Evolutionary conservation across 441 rosid species (phyloP).

Genomic region (Manihot esculenta): DNA sequence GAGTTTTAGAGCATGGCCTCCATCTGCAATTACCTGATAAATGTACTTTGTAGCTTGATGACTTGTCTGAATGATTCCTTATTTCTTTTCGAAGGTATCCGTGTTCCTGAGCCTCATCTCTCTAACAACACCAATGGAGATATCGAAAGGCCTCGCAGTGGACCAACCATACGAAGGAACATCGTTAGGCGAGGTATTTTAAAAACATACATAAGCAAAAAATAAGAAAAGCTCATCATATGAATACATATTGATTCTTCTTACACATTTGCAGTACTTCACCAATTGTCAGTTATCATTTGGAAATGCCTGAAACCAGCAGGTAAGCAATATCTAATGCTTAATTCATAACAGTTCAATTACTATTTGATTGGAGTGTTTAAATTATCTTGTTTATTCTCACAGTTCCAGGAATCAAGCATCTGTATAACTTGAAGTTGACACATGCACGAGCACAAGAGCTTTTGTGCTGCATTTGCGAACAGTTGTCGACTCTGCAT

Average conservation of each 20-base stretch:
- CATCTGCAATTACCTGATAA: neutral
- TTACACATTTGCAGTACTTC: slow-evolving; percentile 22
- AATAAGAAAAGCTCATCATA: neutral
- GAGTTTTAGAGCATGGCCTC: too few species aligned
- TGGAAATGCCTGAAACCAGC: slow-evolving; percentile 34
- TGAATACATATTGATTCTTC: neutral
- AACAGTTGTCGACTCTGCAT: slow-evolving; percentile 41
- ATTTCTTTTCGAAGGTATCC: slow-evolving; percentile 31
- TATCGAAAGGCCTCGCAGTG: slow-evolving; percentile 37
- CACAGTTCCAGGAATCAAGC: slow-evolving; percentile 47
- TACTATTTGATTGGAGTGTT: neutral
- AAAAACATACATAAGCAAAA: neutral
- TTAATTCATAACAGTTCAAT: neutral
- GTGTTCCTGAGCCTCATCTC: slow-evolving; percentile 23
- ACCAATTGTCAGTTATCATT: slow-evolving; percentile 27
- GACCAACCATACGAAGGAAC: slow-evolving; percentile 28
- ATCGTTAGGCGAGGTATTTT: slow-evolving; percentile 26
- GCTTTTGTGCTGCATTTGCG: slow-evolving; percentile 45
- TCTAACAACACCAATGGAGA: slow-evolving; percentile 26
- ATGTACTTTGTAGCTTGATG: neutral
- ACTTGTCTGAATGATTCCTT: neutral
- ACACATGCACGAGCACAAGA: slow-evolving; percentile 50
- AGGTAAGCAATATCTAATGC: slow-evolving; percentile 37
- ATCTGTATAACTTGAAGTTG: slow-evolving; percentile 48
- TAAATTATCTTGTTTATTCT: neutral